Conservation (phyloP, 164 flowering plant species). For the Amborella trichopoda region DNA sequence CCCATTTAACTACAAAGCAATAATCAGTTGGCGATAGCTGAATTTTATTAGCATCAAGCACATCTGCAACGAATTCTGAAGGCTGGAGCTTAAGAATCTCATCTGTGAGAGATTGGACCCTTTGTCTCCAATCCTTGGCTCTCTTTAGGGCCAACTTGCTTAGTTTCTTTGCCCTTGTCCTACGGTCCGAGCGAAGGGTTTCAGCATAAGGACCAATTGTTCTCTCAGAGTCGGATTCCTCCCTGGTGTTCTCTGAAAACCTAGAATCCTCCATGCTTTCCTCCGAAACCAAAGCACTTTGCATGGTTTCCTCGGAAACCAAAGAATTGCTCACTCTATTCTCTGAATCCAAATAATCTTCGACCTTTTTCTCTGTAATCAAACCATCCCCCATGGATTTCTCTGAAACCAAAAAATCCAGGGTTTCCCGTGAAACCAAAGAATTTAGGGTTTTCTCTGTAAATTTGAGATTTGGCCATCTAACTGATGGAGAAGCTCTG, state of each 20-base stretch:
- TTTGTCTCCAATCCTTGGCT: constrained; percentile 80
- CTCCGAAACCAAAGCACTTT: no score
- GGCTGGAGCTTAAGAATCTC: constrained; percentile 43
- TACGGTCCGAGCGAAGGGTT: constrained; percentile 25
- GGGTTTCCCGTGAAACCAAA: constrained; percentile 18
- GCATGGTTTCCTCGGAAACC: no score
- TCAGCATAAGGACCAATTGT: neutral
- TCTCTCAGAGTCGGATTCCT: neutral
- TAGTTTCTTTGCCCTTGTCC: constrained; percentile 63
- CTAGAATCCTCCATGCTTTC: no score
- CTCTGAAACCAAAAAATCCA: constrained; percentile 35
- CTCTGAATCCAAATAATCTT: no score
- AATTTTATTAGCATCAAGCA: constrained; percentile 54
- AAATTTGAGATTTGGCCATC: constrained; percentile 78
- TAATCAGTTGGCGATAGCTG: constrained; percentile 92
- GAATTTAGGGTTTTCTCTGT: constrained; percentile 5
- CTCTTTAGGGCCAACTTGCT: constrained; percentile 68
- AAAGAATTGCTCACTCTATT: no score
- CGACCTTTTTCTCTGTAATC: no score
- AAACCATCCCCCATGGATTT: no score
- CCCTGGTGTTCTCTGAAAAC: neutral
- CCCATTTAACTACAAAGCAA: constrained; percentile 82
- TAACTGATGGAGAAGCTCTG: constrained; percentile 67
- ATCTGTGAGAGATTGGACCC: constrained; percentile 62
- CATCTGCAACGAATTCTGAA: constrained; percentile 72